Conservation (phyloP, 2,329 filamentous ascomycete species). For the Tympanopsis confertula region DNA sequence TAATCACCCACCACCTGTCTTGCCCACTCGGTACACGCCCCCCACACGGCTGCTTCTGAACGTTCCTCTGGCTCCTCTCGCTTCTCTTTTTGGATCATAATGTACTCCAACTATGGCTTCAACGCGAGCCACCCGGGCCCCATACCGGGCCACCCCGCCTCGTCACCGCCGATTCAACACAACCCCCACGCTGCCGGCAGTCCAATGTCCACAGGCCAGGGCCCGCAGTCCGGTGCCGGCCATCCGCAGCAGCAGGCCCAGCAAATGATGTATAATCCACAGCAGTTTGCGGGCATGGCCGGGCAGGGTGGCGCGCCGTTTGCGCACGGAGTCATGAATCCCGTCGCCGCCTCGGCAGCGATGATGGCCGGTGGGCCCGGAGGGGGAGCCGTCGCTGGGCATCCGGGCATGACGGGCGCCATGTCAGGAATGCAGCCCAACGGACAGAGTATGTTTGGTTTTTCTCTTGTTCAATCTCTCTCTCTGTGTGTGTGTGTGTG, state of each 20-base stretch:
- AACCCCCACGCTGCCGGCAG: background rate
- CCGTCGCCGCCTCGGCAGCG: too few species aligned
- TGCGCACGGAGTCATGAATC: too few species aligned
- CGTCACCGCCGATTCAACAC: background rate
- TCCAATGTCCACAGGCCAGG: background rate
- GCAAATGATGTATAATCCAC: background rate
- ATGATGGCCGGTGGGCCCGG: background rate
- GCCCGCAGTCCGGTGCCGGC: background rate
- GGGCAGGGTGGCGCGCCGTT: background rate
- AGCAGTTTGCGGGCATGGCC: background rate
- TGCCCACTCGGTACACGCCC: too few species aligned
- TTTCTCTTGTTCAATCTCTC: too few species aligned
- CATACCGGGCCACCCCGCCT: background rate
- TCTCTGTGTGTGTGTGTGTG: too few species aligned
- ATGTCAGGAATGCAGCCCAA: background rate
- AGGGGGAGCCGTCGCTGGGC: too few species aligned
- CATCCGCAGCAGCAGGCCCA: background rate
- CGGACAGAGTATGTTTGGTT: background rate
- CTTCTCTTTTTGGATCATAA: too few species aligned
- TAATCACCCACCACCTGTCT: too few species aligned
- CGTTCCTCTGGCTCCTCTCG: too few species aligned
- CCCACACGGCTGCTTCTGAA: too few species aligned
- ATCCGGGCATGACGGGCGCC: background rate
- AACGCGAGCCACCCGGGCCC: background rate
- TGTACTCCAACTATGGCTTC: background rate